Conservation (phyloP, 129 eudicot species). For the Helichrysum umbraculigerum region DNA sequence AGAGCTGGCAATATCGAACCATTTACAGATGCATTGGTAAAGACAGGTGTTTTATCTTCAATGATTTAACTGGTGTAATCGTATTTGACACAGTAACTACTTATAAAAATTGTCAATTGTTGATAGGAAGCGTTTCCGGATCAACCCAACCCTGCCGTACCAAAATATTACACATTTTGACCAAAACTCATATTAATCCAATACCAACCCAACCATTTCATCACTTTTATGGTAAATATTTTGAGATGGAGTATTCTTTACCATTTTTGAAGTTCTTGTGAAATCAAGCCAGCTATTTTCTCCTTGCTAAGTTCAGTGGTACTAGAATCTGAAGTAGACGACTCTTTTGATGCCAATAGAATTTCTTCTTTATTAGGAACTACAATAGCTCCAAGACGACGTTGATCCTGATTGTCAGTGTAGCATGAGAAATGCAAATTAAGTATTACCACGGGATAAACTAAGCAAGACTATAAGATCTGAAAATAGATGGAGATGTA, state of each 20-base stretch:
- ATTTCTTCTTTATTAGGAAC: slow-evolving; percentile 95
- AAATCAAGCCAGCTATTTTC: slow-evolving; percentile 47
- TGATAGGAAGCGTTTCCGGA: too few species aligned
- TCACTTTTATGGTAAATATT: neutral
- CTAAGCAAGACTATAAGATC: neutral
- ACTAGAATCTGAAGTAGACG: slow-evolving; percentile 45
- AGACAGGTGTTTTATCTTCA: too few species aligned
- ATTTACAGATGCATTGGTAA: too few species aligned
- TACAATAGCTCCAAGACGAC: slow-evolving; percentile 95
- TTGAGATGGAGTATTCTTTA: slow-evolving; percentile 27
- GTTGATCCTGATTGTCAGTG: slow-evolving; percentile 62
- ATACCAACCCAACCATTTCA: too few species aligned
- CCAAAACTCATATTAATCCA: too few species aligned
- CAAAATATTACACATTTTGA: too few species aligned
- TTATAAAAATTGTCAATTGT: too few species aligned
- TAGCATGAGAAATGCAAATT: slow-evolving; percentile 5
- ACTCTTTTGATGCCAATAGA: slow-evolving; percentile 38
- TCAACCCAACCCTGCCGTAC: too few species aligned
- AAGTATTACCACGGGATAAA: neutral
- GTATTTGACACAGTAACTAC: too few species aligned
- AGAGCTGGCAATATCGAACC: too few species aligned
- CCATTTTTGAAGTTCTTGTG: slow-evolving; percentile 79
- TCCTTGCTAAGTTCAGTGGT: slow-evolving; percentile 56
- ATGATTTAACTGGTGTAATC: too few species aligned
- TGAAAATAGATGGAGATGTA: neutral